phyloP scores from a whole-genome alignment of 1,139 yeast species.

The Kodamaea derodonti region DNA sequence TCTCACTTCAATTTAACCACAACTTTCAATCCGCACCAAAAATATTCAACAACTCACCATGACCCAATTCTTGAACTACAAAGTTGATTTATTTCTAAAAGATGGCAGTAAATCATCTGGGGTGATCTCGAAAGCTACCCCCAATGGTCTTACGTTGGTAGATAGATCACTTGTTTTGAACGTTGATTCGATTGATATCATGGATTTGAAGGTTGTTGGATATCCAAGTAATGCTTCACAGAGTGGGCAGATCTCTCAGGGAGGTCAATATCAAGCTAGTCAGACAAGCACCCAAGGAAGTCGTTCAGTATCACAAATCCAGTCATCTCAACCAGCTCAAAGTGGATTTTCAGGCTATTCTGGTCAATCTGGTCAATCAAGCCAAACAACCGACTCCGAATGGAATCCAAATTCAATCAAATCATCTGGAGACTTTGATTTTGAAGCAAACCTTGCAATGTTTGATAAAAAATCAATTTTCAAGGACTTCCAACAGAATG shows the following conservation, averaged over 20 bases:
- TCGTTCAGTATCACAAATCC: conserved; percentile 1
- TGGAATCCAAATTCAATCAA: conserved; percentile 50
- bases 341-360: not conserved
- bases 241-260: no score
- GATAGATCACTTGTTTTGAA: conserved; percentile 27
- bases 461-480: conserved; percentile 82
- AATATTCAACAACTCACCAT: no score
- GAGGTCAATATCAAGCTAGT: conserved; percentile 10
- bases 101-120: conserved; percentile 47
- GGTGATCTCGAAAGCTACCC: conserved; percentile 40
- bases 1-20: no score
- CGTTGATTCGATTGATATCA: conserved; percentile 31
- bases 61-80: conserved; percentile 51
- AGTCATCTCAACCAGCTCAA: conserved; percentile 1
- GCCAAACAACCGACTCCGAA: conserved; percentile 23
- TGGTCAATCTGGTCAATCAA: not conserved
- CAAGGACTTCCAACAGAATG: conserved; percentile 67
- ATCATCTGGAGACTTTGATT: conserved; percentile 72
- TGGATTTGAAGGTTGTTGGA: conserved; percentile 48
- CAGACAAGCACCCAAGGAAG: conserved; percentile 4
- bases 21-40: no score
- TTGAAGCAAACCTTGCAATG: conserved; percentile 74
- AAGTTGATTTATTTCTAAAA: conserved; percentile 47
- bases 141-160: conserved; percentile 32
- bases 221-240: conserved; percentile 32